phyloP scores from a whole-genome alignment of 306 rosid genomes.

The Quercus variabilis region DNA sequence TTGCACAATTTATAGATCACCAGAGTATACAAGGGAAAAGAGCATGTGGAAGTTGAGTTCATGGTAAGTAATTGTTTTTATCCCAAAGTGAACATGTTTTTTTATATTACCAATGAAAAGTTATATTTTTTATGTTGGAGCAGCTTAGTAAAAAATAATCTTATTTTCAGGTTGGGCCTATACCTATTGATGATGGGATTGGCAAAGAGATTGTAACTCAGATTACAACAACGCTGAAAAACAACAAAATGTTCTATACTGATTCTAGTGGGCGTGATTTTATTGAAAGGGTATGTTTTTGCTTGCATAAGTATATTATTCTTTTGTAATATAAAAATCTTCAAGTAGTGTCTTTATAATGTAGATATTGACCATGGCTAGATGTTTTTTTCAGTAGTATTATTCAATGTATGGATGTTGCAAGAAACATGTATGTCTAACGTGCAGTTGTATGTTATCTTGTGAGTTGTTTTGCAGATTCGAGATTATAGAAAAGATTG shows the following conservation, averaged over 20 bases:
- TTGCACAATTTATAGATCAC: slow-evolving; percentile 48
- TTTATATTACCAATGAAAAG: not conserved
- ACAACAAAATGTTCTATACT: slow-evolving; percentile 74
- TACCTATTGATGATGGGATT: slow-evolving; percentile 72
- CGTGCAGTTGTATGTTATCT: not conserved
- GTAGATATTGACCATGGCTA: not conserved
- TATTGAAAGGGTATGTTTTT: slow-evolving; percentile 59
- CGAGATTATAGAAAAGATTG: slow-evolving; percentile 69
- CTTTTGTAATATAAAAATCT: too few species aligned
- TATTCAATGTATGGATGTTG: not conserved
- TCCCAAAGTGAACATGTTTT: not conserved
- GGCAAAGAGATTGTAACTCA: slow-evolving; percentile 84
- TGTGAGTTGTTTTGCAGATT: slow-evolving; percentile 38
- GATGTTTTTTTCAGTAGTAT: not conserved
- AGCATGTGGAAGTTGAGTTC: slow-evolving; percentile 92
- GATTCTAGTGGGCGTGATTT: slow-evolving; percentile 97
- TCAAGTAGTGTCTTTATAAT: too few species aligned
- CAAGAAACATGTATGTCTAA: not conserved
- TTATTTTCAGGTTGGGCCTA: slow-evolving; percentile 71
- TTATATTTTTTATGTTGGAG: not conserved
- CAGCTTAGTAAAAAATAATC: not conserved
- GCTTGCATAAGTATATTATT: not conserved
- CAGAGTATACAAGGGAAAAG: slow-evolving; percentile 78
- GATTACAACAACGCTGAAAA: slow-evolving; percentile 51
- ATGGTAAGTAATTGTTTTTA: slow-evolving; percentile 39